Evolutionary conservation across 352 stramenopile genomes (phyloP), one percentile per base, ranked within the genome.

Genomic region (Phytophthora agathidicida): DNA sequence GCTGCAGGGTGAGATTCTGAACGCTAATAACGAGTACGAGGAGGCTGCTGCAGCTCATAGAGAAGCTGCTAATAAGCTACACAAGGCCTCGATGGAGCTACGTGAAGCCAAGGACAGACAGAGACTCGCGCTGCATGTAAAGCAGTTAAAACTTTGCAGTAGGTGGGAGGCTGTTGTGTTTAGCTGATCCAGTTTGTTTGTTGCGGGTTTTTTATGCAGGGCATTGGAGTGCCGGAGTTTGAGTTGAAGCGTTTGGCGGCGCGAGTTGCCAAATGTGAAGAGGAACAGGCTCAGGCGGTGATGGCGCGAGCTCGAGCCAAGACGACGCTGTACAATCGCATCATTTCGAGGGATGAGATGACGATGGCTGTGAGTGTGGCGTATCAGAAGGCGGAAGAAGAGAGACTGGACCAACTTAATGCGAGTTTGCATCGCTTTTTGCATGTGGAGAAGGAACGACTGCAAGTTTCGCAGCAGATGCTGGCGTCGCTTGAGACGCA

Each of bases 311-410:
- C 68, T 26, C 71, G 86, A 24, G 72, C 78, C 23, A 95, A 95
- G 75, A 89, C 71, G 43, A 65, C 70, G n/a, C 51, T 95, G 39
- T 93, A 92, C 68, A 86, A 93, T 47, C 74, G 79, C 37, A 93
- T 93, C 28, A 75, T 95, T 19, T 58, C 86, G n/a, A 71, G 86
- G 9, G 86, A 95, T 43, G 86, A 95, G 62, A 95, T 95, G 86
- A 83, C 78, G n/a, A 95, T 95, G 86, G 86, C 86, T 28, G 83
- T 95, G 27, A 93, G 83, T 62, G 83, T 93, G 22, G 86, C 86
- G 36, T 93, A 95, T 55, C 86, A 95, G 37, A 88, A 87, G 46
- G 83, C 83, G 2, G 86, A 95, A 53, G 86, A 95, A 61, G 86
- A 95, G 53, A 70, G 86, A 4, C 60, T 91, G 9, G 86, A 95